Evolutionary conservation across 441 rosid genomes (phyloP), one percentile per base, ranked within the genome.

Genomic region (Mallotus repandus): DNA sequence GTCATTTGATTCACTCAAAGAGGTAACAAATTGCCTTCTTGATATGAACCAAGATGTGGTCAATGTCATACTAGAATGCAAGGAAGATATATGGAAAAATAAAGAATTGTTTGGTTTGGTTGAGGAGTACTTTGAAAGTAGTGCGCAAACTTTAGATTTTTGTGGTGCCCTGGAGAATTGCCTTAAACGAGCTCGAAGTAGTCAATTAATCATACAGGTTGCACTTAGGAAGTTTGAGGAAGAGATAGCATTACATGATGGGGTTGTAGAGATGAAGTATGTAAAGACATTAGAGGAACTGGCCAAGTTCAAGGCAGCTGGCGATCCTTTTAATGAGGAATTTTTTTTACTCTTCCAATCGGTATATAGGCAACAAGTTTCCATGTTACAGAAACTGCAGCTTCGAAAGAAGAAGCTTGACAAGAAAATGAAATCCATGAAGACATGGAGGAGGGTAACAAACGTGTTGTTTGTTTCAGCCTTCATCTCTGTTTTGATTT

Each of bases 21-120:
- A 85, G 78, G 86, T 88, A 63, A 93, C 98, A 0, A 85, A 48
- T 13, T 87, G 90, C 71, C 88, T 93, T 45, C 74, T 89, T 59
- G 95, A 88, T 72, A 84, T 93, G 92, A 90, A 93, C 73, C 98
- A 95, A 75, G 95, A 91, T 59, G 97, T 89, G 3, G 97, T 88
- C 60, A 86, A 83, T 75, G 89, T 95, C 67, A 89, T 93, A 53
- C 73, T 95, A 63, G 89, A 89, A 53, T 81, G 91, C 75, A 87
- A 86, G 91, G 86, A 85, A 74, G 98, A 95, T 63, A 88, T 90
- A 49, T 95, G 96, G 98, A 84, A 91, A 66, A 86, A 73, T 43
- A 80, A 79, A 59, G 87, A 89, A 25, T 52, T 95, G 88, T 90
- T 84, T 53, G 87, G 81, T 72, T 85, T 93, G 14, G 96, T 95